Evolutionary conservation across 192 early-diverging fungal genomes (phyloP).

Genomic region (Coemansia asiatica): DNA sequence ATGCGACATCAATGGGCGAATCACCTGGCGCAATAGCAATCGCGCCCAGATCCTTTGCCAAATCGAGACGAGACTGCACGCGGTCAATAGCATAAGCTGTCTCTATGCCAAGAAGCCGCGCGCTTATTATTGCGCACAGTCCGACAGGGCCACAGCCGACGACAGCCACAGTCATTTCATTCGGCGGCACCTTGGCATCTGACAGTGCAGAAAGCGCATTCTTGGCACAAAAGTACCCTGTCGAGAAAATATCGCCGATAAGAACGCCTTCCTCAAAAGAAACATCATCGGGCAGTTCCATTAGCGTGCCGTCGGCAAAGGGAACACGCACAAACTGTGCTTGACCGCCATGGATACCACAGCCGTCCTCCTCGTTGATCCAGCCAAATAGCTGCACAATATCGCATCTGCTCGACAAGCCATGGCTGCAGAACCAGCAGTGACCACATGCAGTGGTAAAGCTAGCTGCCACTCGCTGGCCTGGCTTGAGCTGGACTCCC

Average conservation of each 20-base stretch:
- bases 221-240: conserved; percentile 59
- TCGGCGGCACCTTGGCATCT: conserved; percentile 15
- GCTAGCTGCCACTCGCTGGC: conserved; percentile 53
- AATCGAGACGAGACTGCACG: conserved; percentile 42
- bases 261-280: conserved; percentile 53
- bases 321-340: conserved; percentile 60
- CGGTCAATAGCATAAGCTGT: conserved; percentile 49
- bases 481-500: conserved; percentile 30
- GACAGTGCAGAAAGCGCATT: conserved; percentile 48
- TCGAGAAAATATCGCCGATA: conserved; percentile 58
- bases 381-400: conserved; percentile 55
- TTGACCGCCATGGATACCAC: conserved; percentile 57
- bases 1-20: conserved; percentile 8
- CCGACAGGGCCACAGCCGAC: conserved; percentile 63
- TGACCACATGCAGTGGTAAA: conserved; percentile 53
- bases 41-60: conserved; percentile 48
- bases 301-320: conserved; percentile 51
- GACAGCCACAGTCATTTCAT: conserved; percentile 43
- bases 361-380: conserved; percentile 23
- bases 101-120: conserved; percentile 39
- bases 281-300: conserved; percentile 34
- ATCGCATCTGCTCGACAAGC: conserved; percentile 54
- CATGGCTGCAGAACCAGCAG: conserved; percentile 53
- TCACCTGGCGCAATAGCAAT: conserved; percentile 18
- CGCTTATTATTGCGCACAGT: conserved; percentile 50